Evolutionary conservation across 345 rosid species (phyloP), one percentile per base, ranked within the genome.

Genomic region (Citrus australasica): DNA sequence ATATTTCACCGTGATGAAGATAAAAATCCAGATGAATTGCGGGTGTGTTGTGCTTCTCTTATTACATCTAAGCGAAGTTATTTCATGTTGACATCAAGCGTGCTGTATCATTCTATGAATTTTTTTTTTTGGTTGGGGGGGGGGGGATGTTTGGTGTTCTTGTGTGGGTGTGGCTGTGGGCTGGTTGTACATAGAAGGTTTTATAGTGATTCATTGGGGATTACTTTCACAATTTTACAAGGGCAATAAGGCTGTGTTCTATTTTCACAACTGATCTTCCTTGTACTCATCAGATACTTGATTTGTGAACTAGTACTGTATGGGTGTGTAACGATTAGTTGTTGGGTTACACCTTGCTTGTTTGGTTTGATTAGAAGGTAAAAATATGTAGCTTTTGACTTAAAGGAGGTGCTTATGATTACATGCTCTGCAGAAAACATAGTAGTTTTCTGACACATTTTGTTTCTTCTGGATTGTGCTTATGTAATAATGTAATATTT

Each of bases 1-100:
- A 89, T 93, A 80, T 93, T 95, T 88, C 93, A 91, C 63, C 96
- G 92, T 6, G 93, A 91, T 76, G 99, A 91, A 83, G 95, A 92
- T 73, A 84, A 79, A 66, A 90, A 86, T 86, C 96, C 79, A 28
- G 99, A 92, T 80, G 93, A 93, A 74, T 82, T 92, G 76, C 84
- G 92, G 92, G 98, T 94, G 64, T 79, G 94, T 80, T 69, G 58
- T 69, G 22, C 73, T 27, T 24, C 60, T 14, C 60, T 42, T 37
- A 37, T 33, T 59, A 46, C 74, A 11, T 21, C 22, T n/a, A 24
- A 42, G 4, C 11, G 22, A 46, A 68, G 53, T 21, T 37, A 51
- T 53, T 58, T 28, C 65, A 9, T 62, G 55, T 60, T 25, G 40
- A 51, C 53, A 35, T 32, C 64, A 11, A 28, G 40, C 59, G 14